Base-by-base conservation (phyloP, 768 basidiomycete genomes). In the Pulveroboletus frians region DNA sequence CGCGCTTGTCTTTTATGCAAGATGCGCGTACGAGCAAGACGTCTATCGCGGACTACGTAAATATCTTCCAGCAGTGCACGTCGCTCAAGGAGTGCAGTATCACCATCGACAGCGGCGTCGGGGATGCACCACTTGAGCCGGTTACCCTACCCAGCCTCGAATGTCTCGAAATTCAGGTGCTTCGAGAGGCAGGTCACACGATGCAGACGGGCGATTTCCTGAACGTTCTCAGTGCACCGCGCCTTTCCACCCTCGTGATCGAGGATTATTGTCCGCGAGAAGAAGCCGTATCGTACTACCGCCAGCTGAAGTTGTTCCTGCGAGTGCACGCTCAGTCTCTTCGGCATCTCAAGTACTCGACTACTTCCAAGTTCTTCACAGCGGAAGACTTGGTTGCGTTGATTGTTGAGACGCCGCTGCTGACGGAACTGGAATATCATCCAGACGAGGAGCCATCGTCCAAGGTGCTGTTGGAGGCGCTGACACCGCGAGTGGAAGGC, bases 1-100 rank as follows among this genome's bases (percentile, higher is more conserved):
- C 63, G 27, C 52, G 47, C 1, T 30, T 65, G 40, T 52, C 43
- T 2, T 63, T 63, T 37, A 65, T 65, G 60, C 54, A 55, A n/a
- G 51, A 62, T 26, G 52, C 53, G n/a, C 50, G 47, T 31, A 44
- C 57, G 15, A 62, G 57, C 35, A 40, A 50, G 30, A 45, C 57
- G 8, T 55, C 62, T 0, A 46, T 65, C 48, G 51, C 51, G 2
- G 58, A 57, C 27, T 64, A 65, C 14, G 46, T 49, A 13, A 14
- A 38, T 6, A 29, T 64, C 15, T 53, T 63, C 14, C 49, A 6
- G 42, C 58, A 63, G 13, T 64, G 62, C 32, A 49, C 37, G 17
- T 53, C 50, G 15, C 62, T 64, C 47, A 55, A 47, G 34, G 60
- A 63, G 29, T 63, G 61, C 21, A 21, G 39, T 7, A 43, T 64